These are phyloP conservation scores for Ilyonectria sp. DNA, from an alignment of 2,329 filamentous ascomycete genomes.

Conservation along the genomic window DNA sequence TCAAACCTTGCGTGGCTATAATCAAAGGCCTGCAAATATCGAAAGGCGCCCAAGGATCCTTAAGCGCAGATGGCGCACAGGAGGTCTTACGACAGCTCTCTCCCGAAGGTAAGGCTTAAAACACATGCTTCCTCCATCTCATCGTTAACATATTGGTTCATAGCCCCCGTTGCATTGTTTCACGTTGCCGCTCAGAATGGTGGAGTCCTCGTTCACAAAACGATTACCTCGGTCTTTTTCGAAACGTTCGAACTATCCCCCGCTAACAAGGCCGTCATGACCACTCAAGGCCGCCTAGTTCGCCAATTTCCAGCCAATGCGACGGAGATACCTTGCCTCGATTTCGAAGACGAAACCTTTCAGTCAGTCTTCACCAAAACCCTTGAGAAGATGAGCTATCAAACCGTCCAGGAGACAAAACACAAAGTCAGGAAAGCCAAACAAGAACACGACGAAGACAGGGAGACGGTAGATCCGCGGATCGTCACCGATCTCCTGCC, in stretches of 20 bases:
- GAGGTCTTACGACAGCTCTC: constrained; percentile 13
- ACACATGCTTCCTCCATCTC: too few relatives aligned
- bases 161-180: constrained; percentile 16
- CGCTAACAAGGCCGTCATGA: constrained; percentile 22
- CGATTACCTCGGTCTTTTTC: constrained; percentile 13
- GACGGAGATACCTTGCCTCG: neutral
- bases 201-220: constrained; percentile 29
- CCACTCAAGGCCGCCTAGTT: constrained; percentile 28
- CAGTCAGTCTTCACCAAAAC: constrained; percentile 41
- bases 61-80: constrained; percentile 17
- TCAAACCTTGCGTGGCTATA: constrained; percentile 26
- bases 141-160: neutral
- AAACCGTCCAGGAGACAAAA: constrained; percentile 41
- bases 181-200: constrained; percentile 36
- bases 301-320: constrained; percentile 33
- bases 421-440: constrained; percentile 55
- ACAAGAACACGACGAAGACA: constrained; percentile 54
- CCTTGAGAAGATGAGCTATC: constrained; percentile 50
- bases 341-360: constrained; percentile 36
- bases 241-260: constrained; percentile 38
- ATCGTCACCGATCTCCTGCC: constrained; percentile 66
- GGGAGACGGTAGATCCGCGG: constrained; percentile 65
- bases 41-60: constrained; percentile 3
- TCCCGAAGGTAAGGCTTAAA: constrained; percentile 6
- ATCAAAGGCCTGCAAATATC: constrained; percentile 25